phyloP scores from a whole-genome alignment of 257 asterid species.

The Cynanchum wilfordii region DNA sequence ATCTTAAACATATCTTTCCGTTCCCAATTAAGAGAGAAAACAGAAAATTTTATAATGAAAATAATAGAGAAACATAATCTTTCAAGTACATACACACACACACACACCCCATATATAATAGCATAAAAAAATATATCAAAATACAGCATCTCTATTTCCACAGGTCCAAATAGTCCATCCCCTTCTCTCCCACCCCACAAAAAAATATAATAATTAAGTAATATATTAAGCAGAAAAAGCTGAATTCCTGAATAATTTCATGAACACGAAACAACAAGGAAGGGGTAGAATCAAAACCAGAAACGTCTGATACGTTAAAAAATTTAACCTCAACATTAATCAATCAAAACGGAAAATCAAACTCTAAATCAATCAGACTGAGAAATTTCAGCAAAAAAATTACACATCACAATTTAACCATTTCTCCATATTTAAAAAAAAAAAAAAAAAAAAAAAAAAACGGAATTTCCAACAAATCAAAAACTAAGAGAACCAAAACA shows the following conservation, averaged over 20 bases:
- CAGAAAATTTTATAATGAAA: neutral
- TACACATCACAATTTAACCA: neutral
- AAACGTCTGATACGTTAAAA: neutral
- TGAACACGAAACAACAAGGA: neutral
- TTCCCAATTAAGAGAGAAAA: neutral
- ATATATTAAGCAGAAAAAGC: neutral
- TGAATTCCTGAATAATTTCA: neutral
- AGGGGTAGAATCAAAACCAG: conserved; percentile 3
- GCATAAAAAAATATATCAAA: neutral
- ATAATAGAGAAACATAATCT: neutral
- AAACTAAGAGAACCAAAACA: too few species aligned
- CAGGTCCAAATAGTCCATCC: neutral
- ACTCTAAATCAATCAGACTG: conserved; percentile 8
- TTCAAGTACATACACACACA: neutral
- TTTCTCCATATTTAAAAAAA: neutral
- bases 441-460: neutral
- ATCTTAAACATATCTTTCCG: neutral
- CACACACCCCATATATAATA: too few species aligned
- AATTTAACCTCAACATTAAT: neutral
- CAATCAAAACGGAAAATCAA: conserved; percentile 4
- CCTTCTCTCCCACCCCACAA: too few species aligned
- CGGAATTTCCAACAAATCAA: too few species aligned
- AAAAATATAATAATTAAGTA: too few species aligned
- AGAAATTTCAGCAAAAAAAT: conserved; percentile 6
- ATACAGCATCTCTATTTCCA: neutral